Base-by-base conservation (phyloP, 164 flowering plant genomes). In the Annona cherimola region DNA sequence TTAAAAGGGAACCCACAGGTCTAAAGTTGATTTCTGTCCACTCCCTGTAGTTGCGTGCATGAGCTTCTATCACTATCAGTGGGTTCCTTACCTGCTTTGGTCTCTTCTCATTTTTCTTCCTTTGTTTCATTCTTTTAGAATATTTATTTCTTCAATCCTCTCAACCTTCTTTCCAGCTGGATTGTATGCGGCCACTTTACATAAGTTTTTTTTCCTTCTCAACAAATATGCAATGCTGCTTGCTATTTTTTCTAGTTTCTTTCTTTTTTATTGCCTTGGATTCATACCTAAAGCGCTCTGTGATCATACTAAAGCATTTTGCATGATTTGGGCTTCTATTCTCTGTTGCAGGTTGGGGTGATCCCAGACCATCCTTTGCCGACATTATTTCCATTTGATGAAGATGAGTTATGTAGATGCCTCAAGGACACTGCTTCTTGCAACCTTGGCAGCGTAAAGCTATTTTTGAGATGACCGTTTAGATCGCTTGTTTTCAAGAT, bases 301-400 rank as follows among this genome's bases (percentile, higher is more conserved):
- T 26, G 35, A 26, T 26, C 35, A 26, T 26, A 41, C 5, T 65
- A 35, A 26, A 63, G 14, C 57, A 8, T 14, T 45, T 26, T 73
- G 16, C 41, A 59, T 16, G 44, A 41, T 12, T n/a, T 62, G 59
- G 1, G 46, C 65, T 66, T 9, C 35, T 26, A 26, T 26, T 26
- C 57, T 4, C 41, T 65, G 61, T 42, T 69, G 44, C 61, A 82
- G 99, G 95, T 96, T 62, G 99, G 98, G 11, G 89, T 96, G 69
- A 85, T 84, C 68, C 99, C 99, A 11, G 98, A 93, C 76, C 91
- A 87, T 78, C 96, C 98, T 35, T 78, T 96, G 40, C 98, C 99
- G 26, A 78, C 72, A 19, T 82, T 90, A 65, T 93, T 96, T 80
- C 99, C 99, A 4, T 85, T 86, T 76, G 93, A 91, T 40, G 97